Evolutionary conservation across 805 yeast genomes (phyloP), one percentile per base, ranked within the genome.

Genomic region (Wickerhamia fluorescens): DNA sequence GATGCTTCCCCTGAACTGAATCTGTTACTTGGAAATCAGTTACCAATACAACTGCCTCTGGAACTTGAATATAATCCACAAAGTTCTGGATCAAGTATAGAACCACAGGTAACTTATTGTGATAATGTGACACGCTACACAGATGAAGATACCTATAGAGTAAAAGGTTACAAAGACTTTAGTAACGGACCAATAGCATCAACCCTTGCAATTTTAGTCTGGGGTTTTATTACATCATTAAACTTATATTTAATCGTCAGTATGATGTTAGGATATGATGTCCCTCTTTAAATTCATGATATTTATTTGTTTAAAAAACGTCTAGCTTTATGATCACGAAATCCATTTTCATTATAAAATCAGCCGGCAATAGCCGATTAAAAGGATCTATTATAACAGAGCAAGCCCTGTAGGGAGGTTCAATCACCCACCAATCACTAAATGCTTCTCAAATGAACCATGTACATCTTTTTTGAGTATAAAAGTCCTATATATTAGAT

Each of bases 141-240:
- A 42, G 53, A 37, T 30, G 40, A 28, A 26, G 48, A 38, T 20
- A 31, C 38, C 25, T 38, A 43, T 32, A 27, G 59, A 43, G 37
- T 54, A 27, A 49, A 41, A 31, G 65, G 61, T 13, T 63, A 54
- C 32, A 68, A 66, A 27, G 94, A 84, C 55, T 75, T 80, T 69
- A 79, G 88, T 44, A 83, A 82, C 49, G 73, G 84, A 11, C 62
- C 61, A 7, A 29, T 62, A 20, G 66, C 81, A 25, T 61, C 81
- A 3, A 49, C 65, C 24, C 26, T 61, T 1, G 84, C 92, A 3
- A 47, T 76, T 8, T 33, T 68, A 15, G 71, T 81, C 9, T 86
- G 94, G 86, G 71, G 71, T 1, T 65, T 76, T 14, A 82, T 86
- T 14, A 73, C 87, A 6, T 61, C 74, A 15, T 67, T 86, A 45